Conservation (phyloP, 1,139 yeast species). For the Suhomyces guaymorum region DNA sequence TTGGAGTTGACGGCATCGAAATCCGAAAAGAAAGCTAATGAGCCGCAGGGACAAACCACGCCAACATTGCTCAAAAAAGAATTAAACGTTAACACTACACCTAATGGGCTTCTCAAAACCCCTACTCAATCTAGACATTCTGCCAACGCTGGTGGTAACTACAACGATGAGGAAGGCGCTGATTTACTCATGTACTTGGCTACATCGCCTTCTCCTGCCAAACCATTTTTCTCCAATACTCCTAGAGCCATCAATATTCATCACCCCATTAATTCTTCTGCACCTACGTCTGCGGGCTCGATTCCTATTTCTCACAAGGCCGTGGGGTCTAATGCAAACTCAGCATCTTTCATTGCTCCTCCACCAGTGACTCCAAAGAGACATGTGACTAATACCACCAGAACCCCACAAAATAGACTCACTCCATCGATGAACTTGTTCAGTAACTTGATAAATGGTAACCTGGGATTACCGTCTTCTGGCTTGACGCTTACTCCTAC, state of each 20-base stretch:
- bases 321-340: slow-evolving; percentile 9
- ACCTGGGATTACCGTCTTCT: slow-evolving; percentile 41
- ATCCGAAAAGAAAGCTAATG: slow-evolving; percentile 9
- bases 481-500: slow-evolving; percentile 57
- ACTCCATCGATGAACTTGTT: slow-evolving; percentile 45
- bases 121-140: slow-evolving; percentile 33
- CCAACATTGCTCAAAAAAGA: slow-evolving; percentile 34
- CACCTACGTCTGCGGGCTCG: slow-evolving; percentile 20
- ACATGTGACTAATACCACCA: slow-evolving; percentile 29
- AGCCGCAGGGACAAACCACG: slow-evolving; percentile 28
- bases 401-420: slow-evolving; percentile 47
- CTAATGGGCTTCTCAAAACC: slow-evolving; percentile 33
- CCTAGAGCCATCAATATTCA: slow-evolving; percentile 25
- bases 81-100: slow-evolving; percentile 14
- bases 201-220: slow-evolving; percentile 80
- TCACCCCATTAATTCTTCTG: slow-evolving; percentile 13
- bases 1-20: slow-evolving; percentile 29
- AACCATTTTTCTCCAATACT: slow-evolving; percentile 37
- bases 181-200: slow-evolving; percentile 80
- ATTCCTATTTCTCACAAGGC: slow-evolving; percentile 14
- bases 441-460: slow-evolving; percentile 26
- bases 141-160: slow-evolving; percentile 16
- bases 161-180: slow-evolving; percentile 74
- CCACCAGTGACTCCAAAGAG: slow-evolving; percentile 52
- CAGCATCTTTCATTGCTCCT: slow-evolving; percentile 35